These are phyloP conservation scores for Cicer chorassanicum DNA, from an alignment of 306 rosid species.

Conservation along the genomic window DNA sequence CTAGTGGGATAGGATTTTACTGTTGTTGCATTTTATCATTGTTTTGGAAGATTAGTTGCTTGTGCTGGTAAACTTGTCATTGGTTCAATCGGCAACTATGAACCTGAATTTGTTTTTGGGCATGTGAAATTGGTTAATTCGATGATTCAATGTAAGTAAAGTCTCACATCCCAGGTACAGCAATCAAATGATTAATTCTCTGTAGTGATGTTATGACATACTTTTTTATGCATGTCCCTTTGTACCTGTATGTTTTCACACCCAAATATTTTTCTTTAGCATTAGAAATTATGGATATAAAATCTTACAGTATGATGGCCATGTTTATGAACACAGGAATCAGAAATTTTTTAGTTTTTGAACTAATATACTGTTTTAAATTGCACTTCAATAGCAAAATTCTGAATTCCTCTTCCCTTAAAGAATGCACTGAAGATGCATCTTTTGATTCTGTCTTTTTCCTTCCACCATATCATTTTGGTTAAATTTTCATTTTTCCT, in stretches of 20 bases:
- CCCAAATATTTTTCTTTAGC: slow-evolving; percentile 9
- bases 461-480: slow-evolving; percentile 11
- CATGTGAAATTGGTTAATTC: neutral
- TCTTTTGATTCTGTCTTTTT: slow-evolving; percentile 24
- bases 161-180: neutral
- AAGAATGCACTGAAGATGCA: slow-evolving; percentile 32
- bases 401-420: slow-evolving; percentile 23
- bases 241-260: slow-evolving; percentile 26
- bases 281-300: slow-evolving; percentile 27
- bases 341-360: slow-evolving; percentile 13
- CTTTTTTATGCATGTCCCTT: slow-evolving; percentile 3
- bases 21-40: slow-evolving; percentile 2
- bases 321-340: slow-evolving; percentile 11
- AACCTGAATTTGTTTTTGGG: neutral
- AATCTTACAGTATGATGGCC: slow-evolving; percentile 18
- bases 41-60: slow-evolving; percentile 25
- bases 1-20: neutral
- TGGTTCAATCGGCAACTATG: slow-evolving; percentile 7
- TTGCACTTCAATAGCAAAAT: slow-evolving; percentile 30
- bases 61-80: slow-evolving; percentile 33
- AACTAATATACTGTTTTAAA: slow-evolving; percentile 20
- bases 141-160: neutral
- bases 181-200: neutral
- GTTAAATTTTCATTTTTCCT: slow-evolving; percentile 26
- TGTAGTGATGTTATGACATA: slow-evolving; percentile 11